Evolutionary conservation across 495 filamentous ascomycete genomes (phyloP).

Genomic region (Aspergillus olivimuriae): DNA sequence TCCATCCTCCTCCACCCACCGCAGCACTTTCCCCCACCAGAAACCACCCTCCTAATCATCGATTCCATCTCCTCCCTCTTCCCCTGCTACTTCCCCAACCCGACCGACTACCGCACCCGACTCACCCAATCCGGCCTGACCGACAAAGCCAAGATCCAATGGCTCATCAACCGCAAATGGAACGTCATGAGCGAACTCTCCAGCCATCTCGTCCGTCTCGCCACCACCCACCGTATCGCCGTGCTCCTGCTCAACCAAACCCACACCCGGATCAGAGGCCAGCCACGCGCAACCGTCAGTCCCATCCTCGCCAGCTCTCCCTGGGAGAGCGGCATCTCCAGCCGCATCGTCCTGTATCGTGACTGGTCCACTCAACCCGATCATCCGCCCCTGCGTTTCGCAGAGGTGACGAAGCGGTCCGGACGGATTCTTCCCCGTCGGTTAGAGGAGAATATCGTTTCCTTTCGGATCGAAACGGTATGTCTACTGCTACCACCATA

Average conservation of each 20-base stretch:
- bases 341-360: slow-evolving; percentile 62
- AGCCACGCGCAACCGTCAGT: slow-evolving; percentile 53
- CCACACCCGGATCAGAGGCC: slow-evolving; percentile 58
- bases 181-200: slow-evolving; percentile 53
- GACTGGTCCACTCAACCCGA: slow-evolving; percentile 36
- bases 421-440: slow-evolving; percentile 28
- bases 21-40: slow-evolving; percentile 48
- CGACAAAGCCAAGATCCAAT: slow-evolving; percentile 40
- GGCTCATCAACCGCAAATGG: slow-evolving; percentile 55
- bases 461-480: slow-evolving; percentile 38
- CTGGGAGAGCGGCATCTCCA: slow-evolving; percentile 66
- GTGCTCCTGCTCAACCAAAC: slow-evolving; percentile 66
- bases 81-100: slow-evolving; percentile 61
- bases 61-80: slow-evolving; percentile 72
- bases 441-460: slow-evolving; percentile 29
- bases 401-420: slow-evolving; percentile 40
- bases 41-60: slow-evolving; percentile 63
- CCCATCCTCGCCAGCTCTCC: slow-evolving; percentile 59
- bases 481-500: no score
- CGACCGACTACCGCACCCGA: slow-evolving; percentile 33
- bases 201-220: slow-evolving; percentile 57
- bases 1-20: slow-evolving; percentile 62
- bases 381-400: slow-evolving; percentile 20
- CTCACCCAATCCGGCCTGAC: slow-evolving; percentile 18
- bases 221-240: slow-evolving; percentile 59